Conservation (phyloP, 495 filamentous ascomycete species). For the Hypoxylon rickii region DNA sequence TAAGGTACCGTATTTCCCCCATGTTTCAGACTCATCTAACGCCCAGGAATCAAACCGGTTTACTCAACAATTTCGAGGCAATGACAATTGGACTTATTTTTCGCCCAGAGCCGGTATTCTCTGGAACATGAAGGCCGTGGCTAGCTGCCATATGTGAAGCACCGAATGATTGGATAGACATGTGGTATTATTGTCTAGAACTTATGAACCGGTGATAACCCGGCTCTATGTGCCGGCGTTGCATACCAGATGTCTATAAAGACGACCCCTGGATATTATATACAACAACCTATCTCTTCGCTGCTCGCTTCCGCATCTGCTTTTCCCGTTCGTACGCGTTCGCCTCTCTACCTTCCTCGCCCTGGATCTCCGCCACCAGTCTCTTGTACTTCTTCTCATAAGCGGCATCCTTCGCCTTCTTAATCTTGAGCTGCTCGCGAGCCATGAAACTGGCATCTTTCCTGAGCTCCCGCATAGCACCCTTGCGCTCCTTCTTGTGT, state of each 20-base stretch:
- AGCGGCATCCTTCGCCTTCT: constrained; percentile 85
- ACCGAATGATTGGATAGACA: no score
- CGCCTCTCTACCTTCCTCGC: constrained; percentile 81
- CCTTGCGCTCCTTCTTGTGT: constrained; percentile 94
- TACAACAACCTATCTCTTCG: constrained; percentile 19
- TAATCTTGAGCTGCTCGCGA: constrained; percentile 82
- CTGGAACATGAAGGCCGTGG: no score
- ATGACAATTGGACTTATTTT: no score
- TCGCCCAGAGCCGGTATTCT: no score
- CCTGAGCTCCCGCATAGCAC: constrained; percentile 87
- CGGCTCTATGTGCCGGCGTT: no score
- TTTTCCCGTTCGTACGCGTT: constrained; percentile 91
- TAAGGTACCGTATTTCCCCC: no score
- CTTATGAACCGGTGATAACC: no score
- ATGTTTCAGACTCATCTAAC: no score
- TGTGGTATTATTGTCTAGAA: no score
- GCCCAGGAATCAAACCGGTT: no score
- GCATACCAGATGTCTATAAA: background rate
- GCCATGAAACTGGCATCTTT: constrained; percentile 94
- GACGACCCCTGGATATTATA: background rate
- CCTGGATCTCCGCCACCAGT: constrained; percentile 91
- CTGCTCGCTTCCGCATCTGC: constrained; percentile 66
- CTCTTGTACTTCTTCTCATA: constrained; percentile 95
- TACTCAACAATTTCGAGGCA: no score
- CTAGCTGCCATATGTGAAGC: no score